These are phyloP conservation scores for Penicillium robsamsonii DNA, from an alignment of 495 filamentous ascomycete genomes.

Conservation along the genomic window DNA sequence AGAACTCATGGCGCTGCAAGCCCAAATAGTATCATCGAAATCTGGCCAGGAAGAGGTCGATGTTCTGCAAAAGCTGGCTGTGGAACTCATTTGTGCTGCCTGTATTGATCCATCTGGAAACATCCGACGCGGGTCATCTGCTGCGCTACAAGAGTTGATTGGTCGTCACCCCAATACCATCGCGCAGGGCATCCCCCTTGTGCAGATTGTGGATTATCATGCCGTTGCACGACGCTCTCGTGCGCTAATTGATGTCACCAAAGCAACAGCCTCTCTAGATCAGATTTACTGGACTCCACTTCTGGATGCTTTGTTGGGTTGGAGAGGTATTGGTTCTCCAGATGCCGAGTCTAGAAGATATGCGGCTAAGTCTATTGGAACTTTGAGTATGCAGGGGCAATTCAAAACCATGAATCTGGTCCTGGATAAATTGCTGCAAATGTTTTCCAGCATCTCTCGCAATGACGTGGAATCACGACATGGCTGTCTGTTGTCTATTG, in stretches of 20 bases:
- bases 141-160: constrained; percentile 90
- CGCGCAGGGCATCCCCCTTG: constrained; percentile 72
- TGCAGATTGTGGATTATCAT: constrained; percentile 91
- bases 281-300: constrained; percentile 68
- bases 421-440: constrained; percentile 41
- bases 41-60: constrained; percentile 28
- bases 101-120: constrained; percentile 90
- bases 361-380: constrained; percentile 68
- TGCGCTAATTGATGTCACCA: constrained; percentile 73
- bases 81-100: constrained; percentile 74
- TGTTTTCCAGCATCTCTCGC: constrained; percentile 47
- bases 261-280: constrained; percentile 61
- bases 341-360: constrained; percentile 70
- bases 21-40: constrained; percentile 32
- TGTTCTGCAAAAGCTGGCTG: constrained; percentile 73
- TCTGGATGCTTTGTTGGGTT: constrained; percentile 69
- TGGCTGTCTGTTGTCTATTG: constrained; percentile 63
- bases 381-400: constrained; percentile 43
- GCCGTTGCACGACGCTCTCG: constrained; percentile 82
- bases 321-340: constrained; percentile 79
- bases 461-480: constrained; percentile 67
- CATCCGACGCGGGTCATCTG: constrained; percentile 86
- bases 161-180: constrained; percentile 88
- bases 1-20: constrained; percentile 65
- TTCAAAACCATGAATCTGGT: constrained; percentile 34